Evolutionary conservation across 768 basidiomycete genomes (phyloP).

Genomic region (Paxillus ammoniavirescens): DNA sequence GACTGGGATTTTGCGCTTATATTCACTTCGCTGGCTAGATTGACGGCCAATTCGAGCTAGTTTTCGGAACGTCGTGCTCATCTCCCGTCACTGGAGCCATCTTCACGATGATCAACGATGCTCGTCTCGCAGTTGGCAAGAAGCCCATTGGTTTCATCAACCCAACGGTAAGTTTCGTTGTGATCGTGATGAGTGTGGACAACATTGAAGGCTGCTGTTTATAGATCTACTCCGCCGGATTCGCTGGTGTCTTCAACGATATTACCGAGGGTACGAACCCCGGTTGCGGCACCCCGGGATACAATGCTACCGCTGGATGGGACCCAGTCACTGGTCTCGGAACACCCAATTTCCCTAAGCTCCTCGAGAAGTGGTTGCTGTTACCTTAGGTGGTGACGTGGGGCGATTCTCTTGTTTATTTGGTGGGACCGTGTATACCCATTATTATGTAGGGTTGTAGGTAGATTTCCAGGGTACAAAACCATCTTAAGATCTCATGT

Average conservation of each 20-base stretch:
- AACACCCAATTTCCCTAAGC: conserved; percentile 40
- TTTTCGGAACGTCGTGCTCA: conserved; percentile 34
- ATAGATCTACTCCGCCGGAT: conserved; percentile 45
- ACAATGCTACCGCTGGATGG: conserved; percentile 34
- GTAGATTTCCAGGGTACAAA: too few relatives aligned
- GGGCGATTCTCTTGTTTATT: background rate
- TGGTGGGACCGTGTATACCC: background rate
- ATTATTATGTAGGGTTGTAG: background rate
- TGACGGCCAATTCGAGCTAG: conserved; percentile 24
- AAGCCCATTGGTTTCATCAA: conserved; percentile 42
- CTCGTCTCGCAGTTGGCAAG: conserved; percentile 32
- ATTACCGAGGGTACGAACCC: conserved; percentile 45
- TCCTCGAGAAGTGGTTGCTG: background rate
- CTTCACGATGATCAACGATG: conserved; percentile 41
- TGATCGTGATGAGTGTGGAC: background rate
- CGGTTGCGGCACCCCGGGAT: conserved; percentile 44
- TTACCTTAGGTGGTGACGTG: background rate
- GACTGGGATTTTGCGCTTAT: background rate
- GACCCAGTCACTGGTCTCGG: conserved; percentile 50
- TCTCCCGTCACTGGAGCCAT: conserved; percentile 32
- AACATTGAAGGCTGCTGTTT: conserved; percentile 22
- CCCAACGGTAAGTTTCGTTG: conserved; percentile 31
- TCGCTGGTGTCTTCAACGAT: conserved; percentile 45
- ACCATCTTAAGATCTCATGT: too few relatives aligned
- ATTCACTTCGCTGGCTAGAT: conserved; percentile 2